Conservation (phyloP, 768 basidiomycete genomes). For the Piloderma croceum region DNA sequence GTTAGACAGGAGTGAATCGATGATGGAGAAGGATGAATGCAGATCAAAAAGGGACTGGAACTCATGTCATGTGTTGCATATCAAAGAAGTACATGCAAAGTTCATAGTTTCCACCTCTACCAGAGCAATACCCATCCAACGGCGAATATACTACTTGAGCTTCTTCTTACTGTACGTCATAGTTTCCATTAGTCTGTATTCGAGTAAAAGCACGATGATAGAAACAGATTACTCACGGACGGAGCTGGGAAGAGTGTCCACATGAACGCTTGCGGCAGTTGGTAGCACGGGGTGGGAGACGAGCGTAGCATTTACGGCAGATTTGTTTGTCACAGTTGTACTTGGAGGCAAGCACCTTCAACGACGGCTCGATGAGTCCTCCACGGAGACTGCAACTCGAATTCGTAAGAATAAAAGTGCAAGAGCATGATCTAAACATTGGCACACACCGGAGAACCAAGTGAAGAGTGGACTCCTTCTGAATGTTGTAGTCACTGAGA, state of each 20-base stretch:
- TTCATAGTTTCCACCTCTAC: too few species aligned
- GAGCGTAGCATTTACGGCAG: constrained; percentile 99
- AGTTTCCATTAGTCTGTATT: too few species aligned
- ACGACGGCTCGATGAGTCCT: constrained; percentile 97
- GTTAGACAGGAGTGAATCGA: too few species aligned
- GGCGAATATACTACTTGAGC: constrained; percentile 66
- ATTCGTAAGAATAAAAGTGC: too few species aligned
- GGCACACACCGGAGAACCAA: constrained; percentile 84
- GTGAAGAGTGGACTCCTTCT: constrained; percentile 97
- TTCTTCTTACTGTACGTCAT: constrained; percentile 76
- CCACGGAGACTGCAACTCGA: constrained; percentile 90
- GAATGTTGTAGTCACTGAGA: constrained; percentile 94
- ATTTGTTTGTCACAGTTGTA: constrained; percentile 99
- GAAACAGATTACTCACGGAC: constrained; percentile 59
- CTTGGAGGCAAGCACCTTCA: constrained; percentile 94
- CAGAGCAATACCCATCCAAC: too few species aligned
- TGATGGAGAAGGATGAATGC: too few species aligned
- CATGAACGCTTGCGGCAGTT: constrained; percentile 97
- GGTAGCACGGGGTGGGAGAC: constrained; percentile 97
- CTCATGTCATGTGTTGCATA: too few species aligned
- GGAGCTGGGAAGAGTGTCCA: constrained; percentile 86
- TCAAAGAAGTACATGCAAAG: too few species aligned
- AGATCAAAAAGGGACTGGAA: too few species aligned
- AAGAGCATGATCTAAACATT: too few species aligned
- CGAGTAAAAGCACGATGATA: constrained; percentile 1